Conservation (phyloP, 192 early-diverging fungal species). For the Coemansia sp. region DNA sequence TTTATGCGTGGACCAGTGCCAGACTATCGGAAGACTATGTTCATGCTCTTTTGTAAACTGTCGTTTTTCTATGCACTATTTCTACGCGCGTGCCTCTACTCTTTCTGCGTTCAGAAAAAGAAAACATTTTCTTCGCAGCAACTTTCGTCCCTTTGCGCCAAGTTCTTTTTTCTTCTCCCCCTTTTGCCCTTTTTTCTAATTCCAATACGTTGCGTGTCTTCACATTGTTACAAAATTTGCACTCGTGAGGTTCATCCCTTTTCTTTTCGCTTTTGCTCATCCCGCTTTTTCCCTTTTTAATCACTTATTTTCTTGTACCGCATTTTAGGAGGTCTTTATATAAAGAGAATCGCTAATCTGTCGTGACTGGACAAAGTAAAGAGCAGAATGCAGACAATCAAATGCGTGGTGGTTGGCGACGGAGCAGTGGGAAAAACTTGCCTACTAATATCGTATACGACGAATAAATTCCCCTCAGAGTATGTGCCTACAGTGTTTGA, state of each 20-base stretch:
- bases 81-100: too few relatives aligned
- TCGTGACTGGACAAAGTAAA: background rate
- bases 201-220: background rate
- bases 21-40: too few relatives aligned
- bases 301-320: background rate
- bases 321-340: background rate
- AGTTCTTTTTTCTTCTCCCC: too few relatives aligned
- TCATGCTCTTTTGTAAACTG: too few relatives aligned
- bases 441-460: constrained; percentile 77
- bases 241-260: background rate
- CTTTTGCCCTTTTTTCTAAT: too few relatives aligned
- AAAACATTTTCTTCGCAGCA: too few relatives aligned
- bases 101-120: too few relatives aligned
- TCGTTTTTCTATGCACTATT: too few relatives aligned
- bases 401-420: constrained; percentile 89
- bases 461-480: constrained; percentile 78
- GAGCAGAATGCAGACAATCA: constrained; percentile 73
- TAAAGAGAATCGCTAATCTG: constrained; percentile 5
- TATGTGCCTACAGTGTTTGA: constrained; percentile 94
- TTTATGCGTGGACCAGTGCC: too few relatives aligned
- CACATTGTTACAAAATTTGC: constrained; percentile 6
- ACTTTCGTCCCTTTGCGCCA: too few relatives aligned
- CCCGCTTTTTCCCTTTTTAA: background rate
- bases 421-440: constrained; percentile 93
- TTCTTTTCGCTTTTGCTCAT: background rate